Evolutionary conservation across 805 yeast species (phyloP).

Genomic region (Candida tammaniensis): DNA sequence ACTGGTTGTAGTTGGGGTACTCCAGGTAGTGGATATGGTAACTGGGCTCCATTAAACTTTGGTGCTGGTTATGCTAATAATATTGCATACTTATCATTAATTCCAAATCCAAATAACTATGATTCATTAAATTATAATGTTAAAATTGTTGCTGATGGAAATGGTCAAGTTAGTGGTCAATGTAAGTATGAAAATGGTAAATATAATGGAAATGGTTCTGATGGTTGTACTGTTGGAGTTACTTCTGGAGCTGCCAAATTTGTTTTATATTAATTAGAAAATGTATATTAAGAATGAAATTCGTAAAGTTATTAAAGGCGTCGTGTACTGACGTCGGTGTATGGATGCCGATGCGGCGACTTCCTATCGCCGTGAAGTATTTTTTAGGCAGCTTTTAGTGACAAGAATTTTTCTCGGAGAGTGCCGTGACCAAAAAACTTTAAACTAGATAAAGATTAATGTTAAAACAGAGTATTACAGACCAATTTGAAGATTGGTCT

Average conservation of each 20-base stretch:
- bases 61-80: constrained; percentile 73
- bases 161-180: constrained; percentile 60
- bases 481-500: no score
- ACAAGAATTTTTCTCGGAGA: no score
- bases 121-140: constrained; percentile 40
- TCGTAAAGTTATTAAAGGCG: no score
- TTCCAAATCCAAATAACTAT: constrained; percentile 74
- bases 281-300: constrained; percentile 1
- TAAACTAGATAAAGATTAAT: no score
- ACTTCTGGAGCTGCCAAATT: constrained; percentile 79
- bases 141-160: constrained; percentile 41
- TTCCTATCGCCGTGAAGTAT: no score
- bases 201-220: constrained; percentile 66
- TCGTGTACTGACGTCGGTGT: no score
- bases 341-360: no score
- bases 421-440: no score
- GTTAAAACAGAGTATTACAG: no score
- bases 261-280: constrained; percentile 53
- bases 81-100: constrained; percentile 63
- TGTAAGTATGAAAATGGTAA: constrained; percentile 79
- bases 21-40: constrained; percentile 58
- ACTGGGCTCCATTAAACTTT: constrained; percentile 77
- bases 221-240: constrained; percentile 94
- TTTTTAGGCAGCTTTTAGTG: no score
- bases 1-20: constrained; percentile 76